Conservation (phyloP, 129 eudicot genomes). For the Arctium lappa region DNA sequence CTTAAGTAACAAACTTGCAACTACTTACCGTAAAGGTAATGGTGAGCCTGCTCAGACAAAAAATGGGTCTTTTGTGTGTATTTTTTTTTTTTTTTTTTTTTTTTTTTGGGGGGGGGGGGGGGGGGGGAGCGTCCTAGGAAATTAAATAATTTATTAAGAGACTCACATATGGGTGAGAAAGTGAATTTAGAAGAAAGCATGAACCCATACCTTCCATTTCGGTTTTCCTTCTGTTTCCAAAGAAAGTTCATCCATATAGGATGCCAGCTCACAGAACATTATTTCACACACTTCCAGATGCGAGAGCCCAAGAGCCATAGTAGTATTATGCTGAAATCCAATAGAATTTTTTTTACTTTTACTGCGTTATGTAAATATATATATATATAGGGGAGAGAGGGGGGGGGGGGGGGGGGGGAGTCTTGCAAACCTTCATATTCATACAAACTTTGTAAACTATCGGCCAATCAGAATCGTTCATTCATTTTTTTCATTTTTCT, state of each 20-base stretch:
- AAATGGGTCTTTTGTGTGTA: neutral
- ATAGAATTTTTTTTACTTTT: neutral
- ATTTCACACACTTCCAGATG: constrained; percentile 85
- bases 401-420: too few species aligned
- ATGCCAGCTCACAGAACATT: constrained; percentile 87
- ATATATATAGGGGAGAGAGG: neutral
- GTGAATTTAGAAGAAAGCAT: neutral
- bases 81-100: too few species aligned
- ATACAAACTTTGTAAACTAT: too few species aligned
- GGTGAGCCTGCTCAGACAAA: neutral
- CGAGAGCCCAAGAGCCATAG: constrained; percentile 90
- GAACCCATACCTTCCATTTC: constrained; percentile 78
- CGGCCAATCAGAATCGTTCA: too few species aligned
- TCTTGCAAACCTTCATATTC: too few species aligned
- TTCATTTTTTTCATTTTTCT: too few species aligned
- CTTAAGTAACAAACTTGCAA: neutral
- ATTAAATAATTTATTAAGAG: neutral
- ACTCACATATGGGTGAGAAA: neutral
- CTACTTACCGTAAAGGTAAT: neutral
- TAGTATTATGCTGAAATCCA: constrained; percentile 68
- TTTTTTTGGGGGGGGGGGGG: neutral
- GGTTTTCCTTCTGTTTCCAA: constrained; percentile 82
- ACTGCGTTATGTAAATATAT: neutral
- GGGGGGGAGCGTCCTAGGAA: neutral
- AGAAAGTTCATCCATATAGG: constrained; percentile 77